Conservation (phyloP, 2,329 filamentous ascomycete genomes). For the Penicillium sp. region DNA sequence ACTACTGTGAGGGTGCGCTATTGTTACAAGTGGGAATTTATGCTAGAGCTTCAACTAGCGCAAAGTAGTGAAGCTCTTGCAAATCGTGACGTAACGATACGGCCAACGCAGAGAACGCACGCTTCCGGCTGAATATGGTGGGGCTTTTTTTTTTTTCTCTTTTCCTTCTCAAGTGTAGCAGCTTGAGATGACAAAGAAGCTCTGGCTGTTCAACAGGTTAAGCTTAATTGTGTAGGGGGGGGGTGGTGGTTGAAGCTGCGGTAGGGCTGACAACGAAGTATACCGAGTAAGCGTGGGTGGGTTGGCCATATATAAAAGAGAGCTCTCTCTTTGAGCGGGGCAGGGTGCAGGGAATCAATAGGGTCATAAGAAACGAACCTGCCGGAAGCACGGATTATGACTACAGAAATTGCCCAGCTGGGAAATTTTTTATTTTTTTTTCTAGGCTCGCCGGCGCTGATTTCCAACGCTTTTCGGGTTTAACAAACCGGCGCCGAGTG, state of each 20-base stretch:
- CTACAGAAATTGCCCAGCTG: background rate
- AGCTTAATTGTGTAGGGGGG: background rate
- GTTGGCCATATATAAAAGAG: constrained; percentile 14
- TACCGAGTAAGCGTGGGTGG: constrained; percentile 4
- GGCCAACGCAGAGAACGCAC: constrained; percentile 7
- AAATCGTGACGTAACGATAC: constrained; percentile 26
- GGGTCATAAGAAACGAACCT: constrained; percentile 4
- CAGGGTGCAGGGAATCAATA: constrained; percentile 9
- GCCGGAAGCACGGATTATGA: background rate
- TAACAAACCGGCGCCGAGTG: constrained; percentile 24
- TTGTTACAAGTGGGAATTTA: constrained; percentile 6
- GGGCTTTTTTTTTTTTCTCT: background rate
- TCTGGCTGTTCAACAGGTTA: background rate
- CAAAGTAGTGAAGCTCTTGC: constrained; percentile 18
- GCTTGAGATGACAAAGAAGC: background rate
- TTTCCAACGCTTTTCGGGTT: constrained; percentile 30
- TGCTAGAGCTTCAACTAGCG: constrained; percentile 16
- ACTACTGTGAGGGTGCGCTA: background rate
- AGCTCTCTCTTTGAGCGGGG: background rate
- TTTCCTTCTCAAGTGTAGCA: background rate
- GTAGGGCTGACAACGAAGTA: constrained; percentile 25
- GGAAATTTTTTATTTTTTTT: background rate
- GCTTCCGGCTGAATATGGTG: background rate
- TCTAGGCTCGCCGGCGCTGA: constrained; percentile 9
- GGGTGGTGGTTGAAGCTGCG: background rate